A percentile compares a stretch with the other conserved stretches of the same genome.
Conservation (phyloP, 2,329 filamentous ascomycete genomes). For the Botrytis sinoallii region DNA sequence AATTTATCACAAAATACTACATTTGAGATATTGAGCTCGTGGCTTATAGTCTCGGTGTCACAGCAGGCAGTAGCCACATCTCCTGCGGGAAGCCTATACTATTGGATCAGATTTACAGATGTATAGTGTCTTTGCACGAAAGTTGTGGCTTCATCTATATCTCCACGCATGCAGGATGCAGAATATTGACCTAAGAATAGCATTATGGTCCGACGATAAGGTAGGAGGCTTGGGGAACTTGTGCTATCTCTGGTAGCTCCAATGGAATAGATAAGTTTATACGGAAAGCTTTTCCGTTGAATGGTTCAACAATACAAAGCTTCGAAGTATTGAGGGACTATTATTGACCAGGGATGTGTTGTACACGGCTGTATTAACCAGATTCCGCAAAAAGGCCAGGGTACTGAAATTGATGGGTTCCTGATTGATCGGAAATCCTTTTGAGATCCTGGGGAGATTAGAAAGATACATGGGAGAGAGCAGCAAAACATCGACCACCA, state of each 20-base stretch:
- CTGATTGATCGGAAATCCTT: neutral
- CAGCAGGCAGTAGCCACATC: neutral
- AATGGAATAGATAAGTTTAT: neutral
- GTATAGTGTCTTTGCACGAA: slow-evolving; percentile 9
- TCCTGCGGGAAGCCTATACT: slow-evolving; percentile 5
- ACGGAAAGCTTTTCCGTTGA: slow-evolving; percentile 8
- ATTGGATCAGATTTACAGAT: slow-evolving; percentile 6
- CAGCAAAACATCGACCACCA: neutral
- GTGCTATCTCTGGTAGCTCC: neutral
- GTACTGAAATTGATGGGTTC: neutral
- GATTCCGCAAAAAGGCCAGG: neutral
- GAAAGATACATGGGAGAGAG: neutral
- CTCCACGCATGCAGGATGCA: neutral
- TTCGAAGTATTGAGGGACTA: slow-evolving; percentile 2
- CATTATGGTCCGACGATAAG: slow-evolving; percentile 5
- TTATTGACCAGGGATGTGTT: slow-evolving; percentile 5
- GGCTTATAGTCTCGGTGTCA: neutral
- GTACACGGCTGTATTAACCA: slow-evolving; percentile 2
- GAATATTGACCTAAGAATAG: slow-evolving; percentile 19
- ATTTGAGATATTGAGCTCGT: slow-evolving; percentile 8
- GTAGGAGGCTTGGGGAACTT: neutral
- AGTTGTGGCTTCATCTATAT: neutral
- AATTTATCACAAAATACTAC: neutral
- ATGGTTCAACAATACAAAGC: neutral
- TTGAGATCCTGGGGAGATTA: neutral